Evolutionary conservation across 2,329 filamentous ascomycete genomes (phyloP), one percentile per base, ranked within the genome.

Genomic region (Mycogone perniciosa): DNA sequence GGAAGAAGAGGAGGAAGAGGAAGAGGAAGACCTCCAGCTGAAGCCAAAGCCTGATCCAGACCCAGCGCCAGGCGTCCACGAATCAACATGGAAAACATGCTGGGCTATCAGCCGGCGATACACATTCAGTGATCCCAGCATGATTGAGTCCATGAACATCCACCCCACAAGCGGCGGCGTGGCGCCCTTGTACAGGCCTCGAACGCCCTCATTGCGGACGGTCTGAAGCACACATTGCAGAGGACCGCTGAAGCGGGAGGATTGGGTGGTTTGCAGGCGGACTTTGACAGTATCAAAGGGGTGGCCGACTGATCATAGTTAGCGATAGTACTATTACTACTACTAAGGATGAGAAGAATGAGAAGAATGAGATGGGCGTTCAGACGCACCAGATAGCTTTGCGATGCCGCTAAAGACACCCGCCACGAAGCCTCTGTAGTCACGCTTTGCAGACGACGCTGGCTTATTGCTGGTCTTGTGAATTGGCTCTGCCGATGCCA

Each of bases 201-300:
- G 71, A 43, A 95, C 71, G 44, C 92, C 92, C 69, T 99, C 93
- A 65, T 90, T 86, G 54, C 86, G 82, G 30, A 97, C 58, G 7
- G 93, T 99, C 67, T 92, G 85, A 50, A 87, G 68, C 7, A 96
- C 73, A 65, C 93, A 97, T 67, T 96, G 85, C 31, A 95, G 67
- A 1, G 93, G 91, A 0, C 93, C 93, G 56, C 76, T 77, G 76
- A 99, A 99, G 60, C 88, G 89, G 2, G 82, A 68, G 44, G 79
- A 69, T 59, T 86, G 76, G 31, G 89, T 89, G 3, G 92, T 97
- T 68, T 99, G 93, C 13, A 99, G 76, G 31, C 93, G 89, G 48
- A 97, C 92, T 71, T 99, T 99, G 68, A 99, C 82, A 0, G 93
- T 97, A 70, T 99, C 93, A 72, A 99, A 97, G 27, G 88, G 82